Evolutionary conservation across 257 asterid genomes (phyloP).

Genomic region (Scutellaria galericulata): DNA sequence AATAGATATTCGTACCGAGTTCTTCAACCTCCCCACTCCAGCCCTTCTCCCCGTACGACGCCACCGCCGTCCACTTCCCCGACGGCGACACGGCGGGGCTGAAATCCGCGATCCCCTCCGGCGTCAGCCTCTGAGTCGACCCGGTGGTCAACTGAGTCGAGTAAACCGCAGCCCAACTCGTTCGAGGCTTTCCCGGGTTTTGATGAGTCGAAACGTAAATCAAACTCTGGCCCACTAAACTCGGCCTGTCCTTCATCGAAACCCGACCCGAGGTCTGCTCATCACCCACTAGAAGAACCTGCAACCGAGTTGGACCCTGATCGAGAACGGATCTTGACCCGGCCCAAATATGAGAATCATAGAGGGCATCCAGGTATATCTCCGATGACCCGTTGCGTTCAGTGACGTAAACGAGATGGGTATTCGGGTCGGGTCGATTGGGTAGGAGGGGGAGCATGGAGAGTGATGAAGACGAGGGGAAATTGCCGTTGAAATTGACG

Average conservation of each 20-base stretch:
- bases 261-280: conserved; percentile 36
- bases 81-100: conserved; percentile 98
- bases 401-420: conserved; percentile 68
- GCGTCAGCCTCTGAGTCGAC: conserved; percentile 72
- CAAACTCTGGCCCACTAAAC: conserved; percentile 60
- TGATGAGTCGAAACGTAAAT: conserved; percentile 87
- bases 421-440: conserved; percentile 18
- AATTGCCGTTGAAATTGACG: conserved; percentile 80
- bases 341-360: not conserved
- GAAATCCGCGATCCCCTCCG: conserved; percentile 68
- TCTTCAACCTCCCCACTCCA: conserved; percentile 87
- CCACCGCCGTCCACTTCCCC: conserved; percentile 84
- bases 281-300: conserved; percentile 56
- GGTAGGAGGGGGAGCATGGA: conserved; percentile 41
- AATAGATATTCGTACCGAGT: conserved; percentile 67
- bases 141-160: conserved; percentile 70
- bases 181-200: conserved; percentile 67
- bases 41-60: conserved; percentile 72
- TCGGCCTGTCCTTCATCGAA: conserved; percentile 86
- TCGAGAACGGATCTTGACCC: conserved; percentile 51
- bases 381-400: conserved; percentile 74
- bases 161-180: conserved; percentile 91
- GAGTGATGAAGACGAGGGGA: conserved; percentile 54
- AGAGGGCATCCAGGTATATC: conserved; percentile 60
- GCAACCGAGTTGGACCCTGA: conserved; percentile 47